Conservation (phyloP, 164 flowering plant species). For the Saururus chinensis region DNA sequence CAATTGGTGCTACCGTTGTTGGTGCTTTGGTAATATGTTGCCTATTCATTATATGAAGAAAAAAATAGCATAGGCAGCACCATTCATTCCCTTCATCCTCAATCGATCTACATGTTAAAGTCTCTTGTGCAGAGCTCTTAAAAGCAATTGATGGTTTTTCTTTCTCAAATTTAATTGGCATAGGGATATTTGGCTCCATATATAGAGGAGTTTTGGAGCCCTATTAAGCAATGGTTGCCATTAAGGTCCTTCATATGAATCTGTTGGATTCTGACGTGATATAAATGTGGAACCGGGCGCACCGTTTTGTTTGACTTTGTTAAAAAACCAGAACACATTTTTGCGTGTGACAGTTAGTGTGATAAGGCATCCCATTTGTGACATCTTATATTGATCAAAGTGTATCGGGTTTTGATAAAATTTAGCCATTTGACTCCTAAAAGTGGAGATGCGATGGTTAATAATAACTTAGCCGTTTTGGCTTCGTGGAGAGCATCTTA, state of each 20-base stretch:
- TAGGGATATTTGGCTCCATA: conserved; percentile 12
- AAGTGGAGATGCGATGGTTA: too few relatives aligned
- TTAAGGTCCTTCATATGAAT: conserved; percentile 15
- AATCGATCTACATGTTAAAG: not conserved
- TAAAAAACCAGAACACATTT: too few relatives aligned
- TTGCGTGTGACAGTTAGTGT: too few relatives aligned
- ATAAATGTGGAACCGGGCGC: too few relatives aligned
- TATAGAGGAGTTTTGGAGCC: conserved; percentile 7
- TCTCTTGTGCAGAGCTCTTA: conserved; percentile 10
- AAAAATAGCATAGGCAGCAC: not conserved
- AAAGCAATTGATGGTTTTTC: conserved; percentile 12
- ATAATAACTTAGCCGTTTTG: too few relatives aligned
- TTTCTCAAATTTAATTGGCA: conserved; percentile 9
- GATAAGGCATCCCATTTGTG: too few relatives aligned
- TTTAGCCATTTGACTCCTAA: too few relatives aligned
- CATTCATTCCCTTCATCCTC: not conserved
- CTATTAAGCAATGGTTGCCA: conserved; percentile 2
- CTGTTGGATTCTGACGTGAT: too few relatives aligned
- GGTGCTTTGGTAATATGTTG: not conserved
- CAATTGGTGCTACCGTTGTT: not conserved
- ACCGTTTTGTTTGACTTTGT: too few relatives aligned
- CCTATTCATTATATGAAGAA: not conserved
- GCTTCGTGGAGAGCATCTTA: too few relatives aligned
- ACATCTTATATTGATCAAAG: too few relatives aligned
- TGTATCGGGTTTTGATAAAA: too few relatives aligned